Evolutionary conservation across 2,329 filamentous ascomycete species (phyloP).

Genomic region (Claviceps paspali): DNA sequence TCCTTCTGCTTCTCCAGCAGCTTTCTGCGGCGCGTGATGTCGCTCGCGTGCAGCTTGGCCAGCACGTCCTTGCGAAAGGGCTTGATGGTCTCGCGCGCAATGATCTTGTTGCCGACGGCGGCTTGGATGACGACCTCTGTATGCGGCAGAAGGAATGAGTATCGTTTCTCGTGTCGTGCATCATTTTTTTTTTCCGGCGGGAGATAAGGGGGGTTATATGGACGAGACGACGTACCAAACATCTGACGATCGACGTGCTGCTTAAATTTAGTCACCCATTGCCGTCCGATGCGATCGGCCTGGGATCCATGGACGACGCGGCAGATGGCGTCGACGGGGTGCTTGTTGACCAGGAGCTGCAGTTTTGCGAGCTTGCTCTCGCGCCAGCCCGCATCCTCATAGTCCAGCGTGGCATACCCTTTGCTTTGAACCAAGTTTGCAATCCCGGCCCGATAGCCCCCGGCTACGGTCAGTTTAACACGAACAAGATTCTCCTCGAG

Average conservation of each 20-base stretch:
- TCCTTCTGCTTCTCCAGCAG: slow-evolving; percentile 94
- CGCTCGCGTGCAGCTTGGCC: slow-evolving; percentile 81
- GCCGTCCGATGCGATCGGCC: slow-evolving; percentile 61
- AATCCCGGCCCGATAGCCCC: too few species aligned
- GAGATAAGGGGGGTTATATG: too few species aligned
- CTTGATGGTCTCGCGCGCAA: slow-evolving; percentile 90
- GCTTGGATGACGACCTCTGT: slow-evolving; percentile 86
- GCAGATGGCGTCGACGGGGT: slow-evolving; percentile 86
- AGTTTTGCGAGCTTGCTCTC: slow-evolving; percentile 71
- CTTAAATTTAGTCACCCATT: slow-evolving; percentile 94
- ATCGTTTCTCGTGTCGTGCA: too few species aligned
- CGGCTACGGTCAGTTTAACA: too few species aligned
- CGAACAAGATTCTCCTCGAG: too few species aligned
- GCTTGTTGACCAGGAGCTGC: slow-evolving; percentile 84
- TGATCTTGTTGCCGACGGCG: slow-evolving; percentile 62
- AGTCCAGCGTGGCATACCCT: slow-evolving; percentile 90
- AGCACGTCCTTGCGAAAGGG: slow-evolving; percentile 93
- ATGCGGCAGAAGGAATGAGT: too few species aligned
- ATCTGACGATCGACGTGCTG: slow-evolving; percentile 92
- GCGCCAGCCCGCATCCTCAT: slow-evolving; percentile 86
- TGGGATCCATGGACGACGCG: slow-evolving; percentile 76
- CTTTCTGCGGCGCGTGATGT: slow-evolving; percentile 70
- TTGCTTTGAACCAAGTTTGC: too few species aligned
- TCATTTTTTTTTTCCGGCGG: too few species aligned
- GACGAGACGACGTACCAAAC: slow-evolving; percentile 58